Percentiles rank a stretch among this genome's conserved stretches.
Conservation (phyloP, 306 rosid genomes). For the Fragaria ananassa region DNA sequence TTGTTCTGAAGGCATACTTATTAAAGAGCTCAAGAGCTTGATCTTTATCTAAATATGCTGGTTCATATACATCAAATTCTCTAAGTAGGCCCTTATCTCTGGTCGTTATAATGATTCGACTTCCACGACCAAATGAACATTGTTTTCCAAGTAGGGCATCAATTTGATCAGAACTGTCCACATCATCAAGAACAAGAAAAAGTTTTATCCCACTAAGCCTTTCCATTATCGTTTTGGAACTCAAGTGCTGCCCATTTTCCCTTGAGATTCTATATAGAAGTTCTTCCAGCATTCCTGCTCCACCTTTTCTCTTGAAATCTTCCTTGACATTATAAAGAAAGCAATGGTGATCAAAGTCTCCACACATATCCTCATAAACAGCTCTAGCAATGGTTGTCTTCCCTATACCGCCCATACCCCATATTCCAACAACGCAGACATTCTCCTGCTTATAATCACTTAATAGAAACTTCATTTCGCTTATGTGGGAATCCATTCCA, state of each 20-base stretch:
- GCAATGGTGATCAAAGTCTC: conserved; percentile 8
- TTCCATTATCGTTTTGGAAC: not conserved
- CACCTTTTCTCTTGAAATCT: not conserved
- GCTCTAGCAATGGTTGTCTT: conserved; percentile 29
- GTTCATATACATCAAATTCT: not conserved
- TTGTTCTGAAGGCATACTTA: conserved; percentile 11
- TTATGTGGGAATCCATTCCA: conserved; percentile 18
- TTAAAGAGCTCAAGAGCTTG: conserved; percentile 21
- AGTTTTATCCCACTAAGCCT: not conserved
- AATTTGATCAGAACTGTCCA: conserved; percentile 12
- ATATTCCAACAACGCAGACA: conserved; percentile 21
- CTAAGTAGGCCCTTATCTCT: conserved; percentile 11
- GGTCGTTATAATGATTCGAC: conserved; percentile 27
- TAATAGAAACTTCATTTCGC: not conserved
- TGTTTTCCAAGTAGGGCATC: conserved; percentile 7
- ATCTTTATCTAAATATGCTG: not conserved
- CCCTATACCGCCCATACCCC: conserved; percentile 37
- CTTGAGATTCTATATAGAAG: conserved; percentile 10
- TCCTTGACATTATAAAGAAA: conserved; percentile 25
- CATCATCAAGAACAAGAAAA: conserved; percentile 25
- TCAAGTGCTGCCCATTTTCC: not conserved
- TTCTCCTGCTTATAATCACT: not conserved
- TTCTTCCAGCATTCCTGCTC: conserved; percentile 11
- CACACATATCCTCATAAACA: conserved; percentile 4
- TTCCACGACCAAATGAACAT: conserved; percentile 14